Percentiles rank a stretch among this genome's conserved stretches.
Evolutionary conservation across 2,329 filamentous ascomycete species (phyloP).

Genomic region (Trichophaea hybrida): DNA sequence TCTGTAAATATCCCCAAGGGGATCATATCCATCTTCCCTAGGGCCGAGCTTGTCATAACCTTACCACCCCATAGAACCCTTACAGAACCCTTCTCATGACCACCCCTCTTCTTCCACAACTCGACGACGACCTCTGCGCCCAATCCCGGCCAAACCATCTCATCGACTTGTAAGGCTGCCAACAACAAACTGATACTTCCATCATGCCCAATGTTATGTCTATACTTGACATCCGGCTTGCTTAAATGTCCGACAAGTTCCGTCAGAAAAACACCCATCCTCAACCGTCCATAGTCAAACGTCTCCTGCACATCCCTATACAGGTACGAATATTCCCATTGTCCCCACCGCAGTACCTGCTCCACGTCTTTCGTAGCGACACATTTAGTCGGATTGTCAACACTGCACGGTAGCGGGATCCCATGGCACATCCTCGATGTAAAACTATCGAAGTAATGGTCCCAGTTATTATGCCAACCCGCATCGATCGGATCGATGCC

Average conservation of each 20-base stretch:
- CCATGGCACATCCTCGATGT: conserved; percentile 63
- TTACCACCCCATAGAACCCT: conserved; percentile 58
- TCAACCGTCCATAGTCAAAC: conserved; percentile 46
- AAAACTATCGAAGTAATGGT: conserved; percentile 77
- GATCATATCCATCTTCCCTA: conserved; percentile 60
- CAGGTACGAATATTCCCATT: conserved; percentile 68
- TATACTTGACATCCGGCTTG: conserved; percentile 41
- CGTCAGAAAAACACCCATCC: conserved; percentile 59
- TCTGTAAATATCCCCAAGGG: conserved; percentile 47
- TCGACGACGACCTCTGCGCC: conserved; percentile 66
- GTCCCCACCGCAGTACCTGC: conserved; percentile 57
- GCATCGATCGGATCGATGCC: conserved; percentile 43
- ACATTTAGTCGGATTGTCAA: conserved; percentile 38
- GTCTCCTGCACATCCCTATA: conserved; percentile 52
- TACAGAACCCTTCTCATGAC: conserved; percentile 34
- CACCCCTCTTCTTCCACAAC: conserved; percentile 33
- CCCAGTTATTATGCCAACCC: conserved; percentile 57
- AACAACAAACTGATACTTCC: conserved; percentile 55
- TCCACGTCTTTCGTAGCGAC: conserved; percentile 49
- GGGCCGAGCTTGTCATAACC: conserved; percentile 47
- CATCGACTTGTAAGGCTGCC: conserved; percentile 54
- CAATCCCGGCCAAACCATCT: conserved; percentile 79
- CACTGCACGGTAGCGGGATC: conserved; percentile 55
- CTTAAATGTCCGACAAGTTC: conserved; percentile 56
- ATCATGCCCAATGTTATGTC: conserved; percentile 71